Conservation (phyloP, 2,329 filamentous ascomycete species). For the Sclerotinia borealis region DNA sequence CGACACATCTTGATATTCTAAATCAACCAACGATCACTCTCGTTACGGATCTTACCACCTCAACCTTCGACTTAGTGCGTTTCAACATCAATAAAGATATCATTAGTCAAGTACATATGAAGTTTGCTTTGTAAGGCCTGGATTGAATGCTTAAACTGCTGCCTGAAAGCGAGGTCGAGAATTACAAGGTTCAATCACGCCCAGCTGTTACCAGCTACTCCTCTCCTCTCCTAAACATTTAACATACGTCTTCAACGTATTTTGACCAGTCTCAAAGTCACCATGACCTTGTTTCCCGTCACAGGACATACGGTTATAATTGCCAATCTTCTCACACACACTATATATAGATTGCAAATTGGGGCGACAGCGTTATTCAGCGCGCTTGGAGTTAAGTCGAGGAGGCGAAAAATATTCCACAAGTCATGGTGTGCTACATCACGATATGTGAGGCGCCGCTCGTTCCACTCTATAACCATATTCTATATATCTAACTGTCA, state of each 20-base stretch:
- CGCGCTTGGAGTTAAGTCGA: background rate
- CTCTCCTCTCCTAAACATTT: background rate
- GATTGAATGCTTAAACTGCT: conserved; percentile 11
- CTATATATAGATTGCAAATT: conserved; percentile 12
- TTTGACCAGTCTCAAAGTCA: conserved; percentile 10
- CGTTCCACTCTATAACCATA: background rate
- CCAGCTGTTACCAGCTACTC: conserved; percentile 9
- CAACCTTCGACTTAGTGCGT: background rate
- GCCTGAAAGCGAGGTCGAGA: conserved; percentile 12
- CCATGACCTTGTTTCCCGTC: background rate
- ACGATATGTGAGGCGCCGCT: background rate
- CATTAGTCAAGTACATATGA: background rate
- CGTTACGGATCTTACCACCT: background rate
- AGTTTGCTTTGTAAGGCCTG: background rate
- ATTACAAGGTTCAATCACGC: conserved; percentile 4
- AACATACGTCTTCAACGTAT: conserved; percentile 3
- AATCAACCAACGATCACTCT: background rate
- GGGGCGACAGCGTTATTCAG: conserved; percentile 11
- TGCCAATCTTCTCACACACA: background rate
- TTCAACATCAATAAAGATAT: background rate
- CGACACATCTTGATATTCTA: background rate
- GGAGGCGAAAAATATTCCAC: background rate
- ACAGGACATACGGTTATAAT: conserved; percentile 10
- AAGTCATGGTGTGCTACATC: conserved; percentile 1
- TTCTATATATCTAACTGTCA: background rate